Evolutionary conservation across 345 rosid genomes (phyloP).

Genomic region (Gossypium bickii): DNA sequence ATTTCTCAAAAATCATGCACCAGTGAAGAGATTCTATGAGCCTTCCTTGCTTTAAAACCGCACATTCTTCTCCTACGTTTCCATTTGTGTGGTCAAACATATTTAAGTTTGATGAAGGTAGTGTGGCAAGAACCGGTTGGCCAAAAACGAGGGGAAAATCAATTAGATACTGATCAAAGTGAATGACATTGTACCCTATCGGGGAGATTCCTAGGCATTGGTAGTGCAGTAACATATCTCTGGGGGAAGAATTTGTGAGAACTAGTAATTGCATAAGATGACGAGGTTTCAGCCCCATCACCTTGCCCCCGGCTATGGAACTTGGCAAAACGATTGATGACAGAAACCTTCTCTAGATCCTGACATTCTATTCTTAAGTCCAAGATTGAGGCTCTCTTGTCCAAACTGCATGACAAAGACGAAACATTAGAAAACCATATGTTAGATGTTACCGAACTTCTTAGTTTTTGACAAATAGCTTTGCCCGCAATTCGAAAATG

Average conservation of each 20-base stretch:
- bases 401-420: constrained; percentile 50
- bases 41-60: too few relatives aligned
- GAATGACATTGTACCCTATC: constrained; percentile 87
- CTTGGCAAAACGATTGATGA: constrained; percentile 90
- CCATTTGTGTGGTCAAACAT: constrained; percentile 28
- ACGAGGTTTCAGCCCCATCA: constrained; percentile 42
- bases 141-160: constrained; percentile 28
- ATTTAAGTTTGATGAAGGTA: constrained; percentile 22
- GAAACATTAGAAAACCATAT: constrained; percentile 4
- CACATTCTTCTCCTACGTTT: constrained; percentile 27
- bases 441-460: not conserved
- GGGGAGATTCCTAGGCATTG: constrained; percentile 82
- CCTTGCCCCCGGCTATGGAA: constrained; percentile 67
- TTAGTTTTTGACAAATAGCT: not conserved
- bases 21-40: too few relatives aligned
- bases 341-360: constrained; percentile 73
- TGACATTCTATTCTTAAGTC: constrained; percentile 79
- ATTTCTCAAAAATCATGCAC: constrained; percentile 31
- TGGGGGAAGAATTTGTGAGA: constrained; percentile 53
- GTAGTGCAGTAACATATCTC: constrained; percentile 78
- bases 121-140: not conserved
- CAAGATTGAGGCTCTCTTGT: constrained; percentile 50
- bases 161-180: constrained; percentile 58
- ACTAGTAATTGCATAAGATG: constrained; percentile 36
- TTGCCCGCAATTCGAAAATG: too few relatives aligned